phyloP scores from a whole-genome alignment of 169 alveolate genomes.

The Plasmodium fragile region DNA sequence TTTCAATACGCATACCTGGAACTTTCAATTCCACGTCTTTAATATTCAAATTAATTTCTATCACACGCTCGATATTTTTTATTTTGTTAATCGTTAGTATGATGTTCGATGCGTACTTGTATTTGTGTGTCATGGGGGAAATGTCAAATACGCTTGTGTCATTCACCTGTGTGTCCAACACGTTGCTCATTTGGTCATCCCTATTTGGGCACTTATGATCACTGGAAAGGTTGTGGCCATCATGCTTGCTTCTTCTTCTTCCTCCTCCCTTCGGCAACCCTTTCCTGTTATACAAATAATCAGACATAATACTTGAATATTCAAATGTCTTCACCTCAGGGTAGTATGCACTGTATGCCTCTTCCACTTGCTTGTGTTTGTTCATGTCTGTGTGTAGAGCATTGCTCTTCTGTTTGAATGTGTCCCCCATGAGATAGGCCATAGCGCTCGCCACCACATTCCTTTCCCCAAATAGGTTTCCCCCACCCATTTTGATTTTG shows the following conservation, averaged over 20 bases:
- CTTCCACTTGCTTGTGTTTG: not conserved
- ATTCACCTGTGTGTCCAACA: slow-evolving; percentile 15
- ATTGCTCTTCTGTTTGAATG: not conserved
- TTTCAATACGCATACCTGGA: slow-evolving; percentile 72
- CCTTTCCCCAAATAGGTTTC: not conserved
- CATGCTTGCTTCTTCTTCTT: not conserved
- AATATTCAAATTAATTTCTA: slow-evolving; percentile 48
- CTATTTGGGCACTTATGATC: not conserved
- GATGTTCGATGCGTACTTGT: slow-evolving; percentile 47
- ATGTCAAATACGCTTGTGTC: slow-evolving; percentile 41
- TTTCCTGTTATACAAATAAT: slow-evolving; percentile 12
- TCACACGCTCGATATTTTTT: slow-evolving; percentile 28
- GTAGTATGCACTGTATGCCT: slow-evolving; percentile 4
- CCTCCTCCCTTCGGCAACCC: not conserved
- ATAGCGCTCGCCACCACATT: not conserved
- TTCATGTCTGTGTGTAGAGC: not conserved
- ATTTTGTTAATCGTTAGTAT: slow-evolving; percentile 57
- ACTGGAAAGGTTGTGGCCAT: not conserved
- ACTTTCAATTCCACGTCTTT: slow-evolving; percentile 48
- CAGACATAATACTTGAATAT: slow-evolving; percentile 30
- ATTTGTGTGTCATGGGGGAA: slow-evolving; percentile 35
- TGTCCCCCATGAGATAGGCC: not conserved
- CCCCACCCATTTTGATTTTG: not conserved
- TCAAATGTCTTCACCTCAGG: slow-evolving; percentile 3
- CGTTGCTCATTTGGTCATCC: not conserved